Percentiles rank a stretch among this genome's conserved stretches.
Evolutionary conservation across 768 basidiomycete genomes (phyloP).

Genomic region (Candolleomyces eurysporus): DNA sequence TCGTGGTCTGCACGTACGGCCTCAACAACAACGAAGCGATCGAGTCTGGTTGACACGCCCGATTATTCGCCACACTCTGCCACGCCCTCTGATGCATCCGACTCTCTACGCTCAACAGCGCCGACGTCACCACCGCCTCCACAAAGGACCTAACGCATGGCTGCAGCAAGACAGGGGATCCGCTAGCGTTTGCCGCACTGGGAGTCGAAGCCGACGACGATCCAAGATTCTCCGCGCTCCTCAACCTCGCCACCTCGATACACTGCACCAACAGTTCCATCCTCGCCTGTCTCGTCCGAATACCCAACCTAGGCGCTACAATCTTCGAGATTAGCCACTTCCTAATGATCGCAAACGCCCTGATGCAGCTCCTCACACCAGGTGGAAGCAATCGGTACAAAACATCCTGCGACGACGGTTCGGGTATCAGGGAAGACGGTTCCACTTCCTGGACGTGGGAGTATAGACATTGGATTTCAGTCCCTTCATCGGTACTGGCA

Average conservation of each 20-base stretch:
- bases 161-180: conserved; percentile 43
- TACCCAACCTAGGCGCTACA: conserved; percentile 60
- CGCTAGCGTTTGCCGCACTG: conserved; percentile 12
- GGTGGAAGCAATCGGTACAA: conserved; percentile 76
- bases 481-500: conserved; percentile 50
- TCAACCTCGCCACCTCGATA: conserved; percentile 69
- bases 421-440: conserved; percentile 69
- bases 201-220: conserved; percentile 15
- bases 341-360: conserved; percentile 72
- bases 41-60: conserved; percentile 63
- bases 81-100: conserved; percentile 77
- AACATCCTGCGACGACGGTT: conserved; percentile 58
- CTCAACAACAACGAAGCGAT: conserved; percentile 54
- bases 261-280: conserved; percentile 72
- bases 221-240: conserved; percentile 42
- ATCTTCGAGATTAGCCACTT: conserved; percentile 79
- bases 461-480: conserved; percentile 81
- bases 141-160: conserved; percentile 78
- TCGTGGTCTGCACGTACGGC: conserved; percentile 42
- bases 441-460: conserved; percentile 70
- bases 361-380: conserved; percentile 70
- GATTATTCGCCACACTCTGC: conserved; percentile 65
- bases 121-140: conserved; percentile 73
- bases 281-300: conserved; percentile 61
- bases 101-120: conserved; percentile 75